A percentile compares a stretch with the other conserved stretches of the same genome.
Evolutionary conservation across 2,329 filamentous ascomycete species (phyloP).

Genomic region (Penicillium sp.): DNA sequence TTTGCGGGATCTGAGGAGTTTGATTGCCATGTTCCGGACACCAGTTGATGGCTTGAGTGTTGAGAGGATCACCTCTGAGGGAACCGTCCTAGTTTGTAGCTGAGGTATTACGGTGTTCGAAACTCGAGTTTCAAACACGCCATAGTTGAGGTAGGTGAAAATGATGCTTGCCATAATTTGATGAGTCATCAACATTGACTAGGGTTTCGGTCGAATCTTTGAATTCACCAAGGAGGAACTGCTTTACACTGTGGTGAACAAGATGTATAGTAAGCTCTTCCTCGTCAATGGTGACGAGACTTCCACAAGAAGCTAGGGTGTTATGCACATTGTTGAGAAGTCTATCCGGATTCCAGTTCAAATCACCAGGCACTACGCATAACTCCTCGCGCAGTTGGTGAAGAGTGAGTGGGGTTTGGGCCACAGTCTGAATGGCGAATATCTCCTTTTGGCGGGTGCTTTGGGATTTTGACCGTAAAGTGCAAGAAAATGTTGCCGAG

Average conservation of each 20-base stretch:
- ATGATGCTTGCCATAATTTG: background rate
- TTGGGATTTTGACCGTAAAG: background rate
- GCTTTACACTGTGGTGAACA: background rate
- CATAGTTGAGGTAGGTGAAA: background rate
- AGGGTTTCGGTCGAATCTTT: background rate
- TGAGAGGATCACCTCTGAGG: background rate
- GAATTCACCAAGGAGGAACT: background rate
- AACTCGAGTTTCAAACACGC: background rate
- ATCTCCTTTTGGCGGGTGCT: background rate
- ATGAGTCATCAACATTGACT: background rate
- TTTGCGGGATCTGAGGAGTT: background rate
- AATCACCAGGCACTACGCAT: background rate
- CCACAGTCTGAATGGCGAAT: background rate
- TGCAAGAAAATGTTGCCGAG: background rate
- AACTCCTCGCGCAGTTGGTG: conserved; percentile 6
- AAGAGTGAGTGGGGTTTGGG: background rate
- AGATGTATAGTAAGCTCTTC: background rate
- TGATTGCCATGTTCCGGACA: background rate
- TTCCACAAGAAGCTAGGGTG: background rate
- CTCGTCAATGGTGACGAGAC: background rate
- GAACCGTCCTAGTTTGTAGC: background rate
- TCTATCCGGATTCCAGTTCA: background rate
- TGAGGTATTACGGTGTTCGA: background rate
- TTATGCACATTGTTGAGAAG: conserved; percentile 7
- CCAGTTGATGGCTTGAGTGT: background rate